phyloP scores from a whole-genome alignment of 148 eudicot genomes.

The Gaultheria prostrata region DNA sequence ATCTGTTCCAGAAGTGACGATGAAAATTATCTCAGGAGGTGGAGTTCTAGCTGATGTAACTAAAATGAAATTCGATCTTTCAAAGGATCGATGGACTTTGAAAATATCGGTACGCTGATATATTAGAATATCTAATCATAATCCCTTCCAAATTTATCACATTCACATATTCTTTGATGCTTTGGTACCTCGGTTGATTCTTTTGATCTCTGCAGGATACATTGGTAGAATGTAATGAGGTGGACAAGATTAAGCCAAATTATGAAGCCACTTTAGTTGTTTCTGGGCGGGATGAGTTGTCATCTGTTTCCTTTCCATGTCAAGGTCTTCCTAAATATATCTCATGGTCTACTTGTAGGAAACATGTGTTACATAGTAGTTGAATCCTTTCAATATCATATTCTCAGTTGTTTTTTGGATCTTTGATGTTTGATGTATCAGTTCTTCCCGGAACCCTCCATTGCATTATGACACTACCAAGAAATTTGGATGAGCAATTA shows the following conservation, averaged over 20 bases:
- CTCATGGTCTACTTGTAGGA: not conserved
- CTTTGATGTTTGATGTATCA: conserved; percentile 20
- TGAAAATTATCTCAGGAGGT: conserved; percentile 29
- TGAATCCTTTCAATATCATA: not conserved
- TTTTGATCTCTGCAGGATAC: conserved; percentile 35
- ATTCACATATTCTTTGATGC: not conserved
- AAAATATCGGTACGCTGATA: conserved; percentile 37
- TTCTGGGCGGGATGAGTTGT: conserved; percentile 27
- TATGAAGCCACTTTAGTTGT: conserved; percentile 48
- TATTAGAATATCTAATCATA: not conserved
- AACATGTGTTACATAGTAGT: not conserved
- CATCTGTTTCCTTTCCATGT: conserved; percentile 42
- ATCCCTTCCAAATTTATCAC: not conserved
- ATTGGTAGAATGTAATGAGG: conserved; percentile 28
- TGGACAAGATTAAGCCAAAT: conserved; percentile 56
- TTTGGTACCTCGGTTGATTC: not conserved
- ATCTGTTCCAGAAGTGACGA: conserved; percentile 32
- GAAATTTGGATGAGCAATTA: conserved; percentile 26
- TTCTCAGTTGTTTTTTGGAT: not conserved
- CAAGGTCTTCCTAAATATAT: conserved; percentile 30
- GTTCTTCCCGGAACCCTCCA: conserved; percentile 53
- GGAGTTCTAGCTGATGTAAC: conserved; percentile 19
- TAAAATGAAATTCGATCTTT: conserved; percentile 23
- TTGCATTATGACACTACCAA: conserved; percentile 23
- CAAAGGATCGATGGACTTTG: conserved; percentile 31